Conservation (phyloP, 2,329 filamentous ascomycete species). For the Exophiala mesophila region DNA sequence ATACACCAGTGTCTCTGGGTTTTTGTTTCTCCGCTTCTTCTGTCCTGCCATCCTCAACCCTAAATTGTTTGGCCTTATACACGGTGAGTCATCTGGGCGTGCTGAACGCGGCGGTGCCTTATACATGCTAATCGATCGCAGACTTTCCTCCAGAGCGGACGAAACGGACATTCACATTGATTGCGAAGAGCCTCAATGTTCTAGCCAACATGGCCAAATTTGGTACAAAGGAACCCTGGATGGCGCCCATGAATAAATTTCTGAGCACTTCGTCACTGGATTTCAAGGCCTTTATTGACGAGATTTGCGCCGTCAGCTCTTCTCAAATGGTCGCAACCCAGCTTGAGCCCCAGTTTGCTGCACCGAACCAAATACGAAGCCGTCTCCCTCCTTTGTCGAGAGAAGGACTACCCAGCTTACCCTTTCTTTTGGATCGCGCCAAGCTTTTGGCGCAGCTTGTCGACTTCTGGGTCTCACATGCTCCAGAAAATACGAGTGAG, state of each 20-base stretch:
- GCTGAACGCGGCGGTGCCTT: background rate
- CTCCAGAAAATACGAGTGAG: constrained; percentile 37
- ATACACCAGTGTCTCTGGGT: constrained; percentile 92
- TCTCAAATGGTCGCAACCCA: constrained; percentile 55
- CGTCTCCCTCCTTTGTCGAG: constrained; percentile 73
- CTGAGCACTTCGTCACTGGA: constrained; percentile 68
- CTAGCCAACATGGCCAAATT: constrained; percentile 87
- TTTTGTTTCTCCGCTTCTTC: constrained; percentile 90
- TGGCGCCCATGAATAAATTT: constrained; percentile 97
- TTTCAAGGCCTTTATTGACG: constrained; percentile 83
- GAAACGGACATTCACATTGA: constrained; percentile 82
- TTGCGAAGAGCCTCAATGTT: constrained; percentile 87
- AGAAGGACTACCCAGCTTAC: constrained; percentile 88
- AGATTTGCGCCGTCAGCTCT: constrained; percentile 74
- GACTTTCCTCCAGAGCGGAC: constrained; percentile 80
- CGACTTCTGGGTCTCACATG: constrained; percentile 48
- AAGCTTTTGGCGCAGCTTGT: constrained; percentile 80
- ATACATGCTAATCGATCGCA: constrained; percentile 28
- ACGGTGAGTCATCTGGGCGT: constrained; percentile 45
- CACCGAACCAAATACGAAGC: constrained; percentile 81
- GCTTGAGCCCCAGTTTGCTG: constrained; percentile 70
- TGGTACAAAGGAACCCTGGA: constrained; percentile 94
- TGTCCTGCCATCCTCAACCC: constrained; percentile 95
- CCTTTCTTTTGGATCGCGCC: constrained; percentile 86
- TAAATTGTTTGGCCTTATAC: constrained; percentile 82